Conservation (phyloP, 2,329 filamentous ascomycete species). For the Pseudocercospora cruenta region DNA sequence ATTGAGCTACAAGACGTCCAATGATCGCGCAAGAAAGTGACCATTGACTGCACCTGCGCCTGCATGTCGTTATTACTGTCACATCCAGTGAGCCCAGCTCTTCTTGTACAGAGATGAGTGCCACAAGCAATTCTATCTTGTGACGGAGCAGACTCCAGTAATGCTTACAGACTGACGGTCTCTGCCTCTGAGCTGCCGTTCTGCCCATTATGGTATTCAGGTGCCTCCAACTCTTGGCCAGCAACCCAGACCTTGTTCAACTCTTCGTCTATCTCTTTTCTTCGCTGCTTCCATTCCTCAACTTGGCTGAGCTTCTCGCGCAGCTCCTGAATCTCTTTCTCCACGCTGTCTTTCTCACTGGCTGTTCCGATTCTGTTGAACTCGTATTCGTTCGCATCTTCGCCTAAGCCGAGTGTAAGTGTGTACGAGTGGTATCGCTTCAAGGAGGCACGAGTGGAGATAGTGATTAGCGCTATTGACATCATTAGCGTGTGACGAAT, state of each 20-base stretch:
- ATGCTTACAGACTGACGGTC: conserved; percentile 18
- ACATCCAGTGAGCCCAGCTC: too few relatives aligned
- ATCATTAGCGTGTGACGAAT: conserved; percentile 2
- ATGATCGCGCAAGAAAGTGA: too few relatives aligned
- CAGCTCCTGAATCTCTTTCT: conserved; percentile 85
- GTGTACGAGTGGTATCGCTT: conserved; percentile 97
- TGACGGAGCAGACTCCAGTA: not conserved
- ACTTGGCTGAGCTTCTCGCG: conserved; percentile 79
- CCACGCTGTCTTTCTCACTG: conserved; percentile 88
- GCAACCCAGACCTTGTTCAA: conserved; percentile 66
- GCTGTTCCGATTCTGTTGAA: conserved; percentile 93
- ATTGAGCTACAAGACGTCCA: too few relatives aligned
- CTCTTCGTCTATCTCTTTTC: conserved; percentile 80
- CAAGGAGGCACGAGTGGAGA: conserved; percentile 89
- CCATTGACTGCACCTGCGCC: too few relatives aligned
- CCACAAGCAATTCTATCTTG: too few relatives aligned
- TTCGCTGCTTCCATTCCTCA: conserved; percentile 77
- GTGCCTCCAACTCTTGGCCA: conserved; percentile 41
- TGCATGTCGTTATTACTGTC: too few relatives aligned
- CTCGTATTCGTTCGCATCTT: conserved; percentile 84
- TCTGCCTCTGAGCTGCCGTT: conserved; percentile 21
- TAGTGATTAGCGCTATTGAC: conserved; percentile 77
- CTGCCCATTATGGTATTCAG: conserved; percentile 21
- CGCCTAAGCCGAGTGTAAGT: conserved; percentile 79
- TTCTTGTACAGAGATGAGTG: not conserved